Conservation (phyloP, 2,329 filamentous ascomycete species). For the Pezicula neosporulosa region DNA sequence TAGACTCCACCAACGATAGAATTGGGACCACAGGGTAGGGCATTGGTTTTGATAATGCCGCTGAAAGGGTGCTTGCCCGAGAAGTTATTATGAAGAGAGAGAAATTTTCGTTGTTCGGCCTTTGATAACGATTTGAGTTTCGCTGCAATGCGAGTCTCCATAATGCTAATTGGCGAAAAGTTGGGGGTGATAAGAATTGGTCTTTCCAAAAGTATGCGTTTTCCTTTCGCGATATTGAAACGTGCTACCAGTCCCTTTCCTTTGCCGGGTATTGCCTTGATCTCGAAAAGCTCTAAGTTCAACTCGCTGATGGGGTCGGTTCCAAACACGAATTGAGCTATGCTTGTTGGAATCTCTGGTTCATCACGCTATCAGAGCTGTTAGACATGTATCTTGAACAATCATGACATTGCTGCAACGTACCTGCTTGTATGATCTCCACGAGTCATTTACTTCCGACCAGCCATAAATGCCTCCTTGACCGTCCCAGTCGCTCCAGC, state of each 20-base stretch:
- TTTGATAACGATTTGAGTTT: conserved; percentile 8
- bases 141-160: conserved; percentile 7
- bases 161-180: not conserved
- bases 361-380: conserved; percentile 2
- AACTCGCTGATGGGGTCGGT: conserved; percentile 4
- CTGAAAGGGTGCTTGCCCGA: conserved; percentile 16
- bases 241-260: not conserved
- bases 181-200: not conserved
- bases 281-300: conserved; percentile 1
- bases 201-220: not conserved
- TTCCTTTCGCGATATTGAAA: not conserved
- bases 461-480: conserved; percentile 15
- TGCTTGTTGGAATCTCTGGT: conserved; percentile 1
- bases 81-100: conserved; percentile 11
- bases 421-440: conserved; percentile 25
- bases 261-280: not conserved
- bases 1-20: conserved; percentile 20
- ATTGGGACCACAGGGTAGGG: conserved; percentile 19
- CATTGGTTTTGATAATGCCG: conserved; percentile 23
- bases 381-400: not conserved
- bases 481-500: conserved; percentile 16
- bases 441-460: conserved; percentile 18
- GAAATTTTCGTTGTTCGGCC: conserved; percentile 1
- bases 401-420: conserved; percentile 2
- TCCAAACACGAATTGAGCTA: conserved; percentile 2